Evolutionary conservation across 768 basidiomycete genomes (phyloP).

Genomic region (Russula sp.): DNA sequence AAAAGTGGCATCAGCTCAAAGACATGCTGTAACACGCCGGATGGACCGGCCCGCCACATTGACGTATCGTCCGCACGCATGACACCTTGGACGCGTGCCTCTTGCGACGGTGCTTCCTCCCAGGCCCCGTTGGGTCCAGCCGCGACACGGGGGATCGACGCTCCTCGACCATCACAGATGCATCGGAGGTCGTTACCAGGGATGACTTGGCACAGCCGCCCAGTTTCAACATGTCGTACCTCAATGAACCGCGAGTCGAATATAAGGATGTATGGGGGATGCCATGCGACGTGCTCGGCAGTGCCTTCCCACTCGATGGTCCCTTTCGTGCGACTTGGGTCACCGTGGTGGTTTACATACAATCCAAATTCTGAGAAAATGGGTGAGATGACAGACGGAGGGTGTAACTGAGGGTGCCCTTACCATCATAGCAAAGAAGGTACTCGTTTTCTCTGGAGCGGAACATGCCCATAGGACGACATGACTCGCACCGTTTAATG

Average conservation of each 20-base stretch:
- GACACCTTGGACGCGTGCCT: slow-evolving; percentile 83
- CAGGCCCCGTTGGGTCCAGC: slow-evolving; percentile 47
- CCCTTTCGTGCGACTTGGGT: slow-evolving; percentile 66
- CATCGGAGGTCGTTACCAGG: slow-evolving; percentile 78
- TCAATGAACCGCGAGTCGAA: slow-evolving; percentile 91
- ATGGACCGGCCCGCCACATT: slow-evolving; percentile 32
- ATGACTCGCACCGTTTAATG: slow-evolving; percentile 76
- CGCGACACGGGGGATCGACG: slow-evolving; percentile 35
- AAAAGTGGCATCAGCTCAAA: slow-evolving; percentile 79
- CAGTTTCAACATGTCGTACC: slow-evolving; percentile 78
- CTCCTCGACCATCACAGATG: slow-evolving; percentile 85
- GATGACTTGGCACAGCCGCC: slow-evolving; percentile 78
- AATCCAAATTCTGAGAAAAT: slow-evolving; percentile 72
- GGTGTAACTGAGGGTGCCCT: slow-evolving; percentile 29
- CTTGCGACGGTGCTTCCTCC: slow-evolving; percentile 57
- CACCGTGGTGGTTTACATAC: slow-evolving; percentile 90
- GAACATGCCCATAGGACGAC: slow-evolving; percentile 87
- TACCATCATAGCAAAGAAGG: slow-evolving; percentile 85
- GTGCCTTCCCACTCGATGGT: slow-evolving; percentile 95
- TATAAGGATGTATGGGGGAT: slow-evolving; percentile 82
- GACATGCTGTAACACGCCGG: slow-evolving; percentile 64
- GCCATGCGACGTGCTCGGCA: slow-evolving; percentile 84
- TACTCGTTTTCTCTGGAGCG: slow-evolving; percentile 84
- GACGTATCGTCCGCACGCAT: slow-evolving; percentile 57
- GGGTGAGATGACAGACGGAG: slow-evolving; percentile 6